Evolutionary conservation across 1,284 basidiomycete genomes (phyloP).

Genomic region (Hortiboletus rubellus): DNA sequence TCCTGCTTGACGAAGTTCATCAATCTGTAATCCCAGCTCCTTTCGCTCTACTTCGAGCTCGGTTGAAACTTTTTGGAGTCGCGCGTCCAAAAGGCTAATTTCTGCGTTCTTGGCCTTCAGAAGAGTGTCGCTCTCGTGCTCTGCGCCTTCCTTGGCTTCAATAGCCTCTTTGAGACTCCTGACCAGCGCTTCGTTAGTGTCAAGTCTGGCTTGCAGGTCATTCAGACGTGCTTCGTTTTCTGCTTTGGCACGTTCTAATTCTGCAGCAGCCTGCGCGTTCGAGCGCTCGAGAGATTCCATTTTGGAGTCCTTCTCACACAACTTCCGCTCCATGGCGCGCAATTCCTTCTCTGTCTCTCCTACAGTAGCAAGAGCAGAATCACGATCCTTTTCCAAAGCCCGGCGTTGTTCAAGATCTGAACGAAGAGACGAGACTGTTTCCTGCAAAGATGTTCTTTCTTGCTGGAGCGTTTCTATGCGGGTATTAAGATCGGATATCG

Average conservation of each 20-base stretch:
- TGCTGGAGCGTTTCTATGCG: conserved; percentile 57
- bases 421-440: conserved; percentile 37
- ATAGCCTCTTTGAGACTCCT: conserved; percentile 53
- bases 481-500: conserved; percentile 43
- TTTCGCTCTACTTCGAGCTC: conserved; percentile 67
- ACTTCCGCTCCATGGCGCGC: conserved; percentile 44
- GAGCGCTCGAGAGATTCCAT: conserved; percentile 52
- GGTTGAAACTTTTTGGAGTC: conserved; percentile 46
- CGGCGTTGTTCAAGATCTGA: conserved; percentile 33
- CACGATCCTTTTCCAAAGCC: conserved; percentile 47
- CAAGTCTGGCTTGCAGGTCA: conserved; percentile 50
- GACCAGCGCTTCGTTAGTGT: conserved; percentile 46
- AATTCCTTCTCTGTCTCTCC: conserved; percentile 51
- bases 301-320: conserved; percentile 54
- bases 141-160: conserved; percentile 52
- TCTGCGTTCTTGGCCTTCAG: conserved; percentile 57
- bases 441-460: conserved; percentile 46
- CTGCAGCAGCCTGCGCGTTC: conserved; percentile 42
- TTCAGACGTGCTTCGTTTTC: conserved; percentile 49
- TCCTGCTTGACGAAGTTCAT: conserved; percentile 80
- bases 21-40: conserved; percentile 69
- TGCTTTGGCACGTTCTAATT: conserved; percentile 45
- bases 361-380: conserved; percentile 43
- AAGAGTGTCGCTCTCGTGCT: conserved; percentile 50
- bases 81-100: conserved; percentile 51